Conservation (phyloP, 768 basidiomycete genomes). For the Dacryopinax spathularia region DNA sequence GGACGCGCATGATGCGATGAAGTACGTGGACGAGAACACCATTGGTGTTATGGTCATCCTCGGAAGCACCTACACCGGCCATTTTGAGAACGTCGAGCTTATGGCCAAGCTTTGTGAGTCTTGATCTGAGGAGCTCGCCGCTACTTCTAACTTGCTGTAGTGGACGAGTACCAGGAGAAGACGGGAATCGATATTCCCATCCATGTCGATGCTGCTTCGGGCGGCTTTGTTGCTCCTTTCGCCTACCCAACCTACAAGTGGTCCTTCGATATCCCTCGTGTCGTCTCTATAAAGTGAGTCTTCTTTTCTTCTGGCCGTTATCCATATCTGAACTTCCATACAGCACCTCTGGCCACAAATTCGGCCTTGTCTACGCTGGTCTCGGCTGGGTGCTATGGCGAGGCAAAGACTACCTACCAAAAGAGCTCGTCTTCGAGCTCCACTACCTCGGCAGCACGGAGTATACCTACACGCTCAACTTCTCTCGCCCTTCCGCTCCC, state of each 20-base stretch:
- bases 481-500: constrained; percentile 40
- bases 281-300: constrained; percentile 39
- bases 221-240: constrained; percentile 52
- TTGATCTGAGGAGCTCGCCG: not conserved
- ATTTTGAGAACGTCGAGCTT: constrained; percentile 68
- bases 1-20: constrained; percentile 49
- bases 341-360: constrained; percentile 37
- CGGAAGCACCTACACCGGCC: constrained; percentile 37
- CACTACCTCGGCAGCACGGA: constrained; percentile 44
- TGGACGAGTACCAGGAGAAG: constrained; percentile 38
- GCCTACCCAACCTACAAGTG: constrained; percentile 43
- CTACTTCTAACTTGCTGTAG: constrained; percentile 14
- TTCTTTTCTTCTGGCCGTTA: constrained; percentile 18
- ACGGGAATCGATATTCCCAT: constrained; percentile 39
- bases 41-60: constrained; percentile 49
- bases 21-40: constrained; percentile 55
- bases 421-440: constrained; percentile 54
- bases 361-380: constrained; percentile 41
- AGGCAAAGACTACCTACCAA: constrained; percentile 40
- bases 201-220: constrained; percentile 47
- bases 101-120: constrained; percentile 46
- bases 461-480: constrained; percentile 58
- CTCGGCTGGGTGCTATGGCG: constrained; percentile 58
- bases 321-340: not conserved
- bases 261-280: constrained; percentile 47